Conservation (phyloP, 1,284 basidiomycete species). For the Irpex sp. region DNA sequence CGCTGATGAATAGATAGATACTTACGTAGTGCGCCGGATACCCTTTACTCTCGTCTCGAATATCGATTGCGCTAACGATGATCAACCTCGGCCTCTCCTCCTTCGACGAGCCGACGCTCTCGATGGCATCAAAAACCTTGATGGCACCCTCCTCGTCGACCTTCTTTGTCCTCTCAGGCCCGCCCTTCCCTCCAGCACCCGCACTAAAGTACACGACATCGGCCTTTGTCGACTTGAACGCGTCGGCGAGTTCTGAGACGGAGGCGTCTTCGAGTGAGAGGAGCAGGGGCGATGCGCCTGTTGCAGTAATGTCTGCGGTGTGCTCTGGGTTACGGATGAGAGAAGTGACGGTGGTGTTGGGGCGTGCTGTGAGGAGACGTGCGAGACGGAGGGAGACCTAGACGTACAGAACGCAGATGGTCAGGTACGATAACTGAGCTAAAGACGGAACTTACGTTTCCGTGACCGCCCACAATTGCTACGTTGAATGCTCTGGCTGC, state of each 20-base stretch:
- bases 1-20: too few species aligned
- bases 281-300: conserved; percentile 45
- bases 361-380: conserved; percentile 34
- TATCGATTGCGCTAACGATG: conserved; percentile 64
- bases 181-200: conserved; percentile 69
- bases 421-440: not conserved
- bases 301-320: conserved; percentile 41
- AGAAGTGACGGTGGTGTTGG: conserved; percentile 46
- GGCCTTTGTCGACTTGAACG: conserved; percentile 39
- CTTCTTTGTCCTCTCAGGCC: conserved; percentile 55
- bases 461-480: conserved; percentile 49
- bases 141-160: conserved; percentile 73
- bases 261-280: conserved; percentile 59
- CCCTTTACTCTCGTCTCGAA: conserved; percentile 47
- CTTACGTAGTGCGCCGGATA: conserved; percentile 60
- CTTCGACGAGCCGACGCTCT: conserved; percentile 32
- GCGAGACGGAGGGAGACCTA: conserved; percentile 57
- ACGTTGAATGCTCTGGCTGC: conserved; percentile 18
- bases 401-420: not conserved
- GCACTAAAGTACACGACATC: conserved; percentile 64
- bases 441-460: conserved; percentile 32
- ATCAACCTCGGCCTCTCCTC: conserved; percentile 52
- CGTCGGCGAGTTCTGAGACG: conserved; percentile 42
- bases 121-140: conserved; percentile 72
- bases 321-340: conserved; percentile 53